These are phyloP conservation scores for Pulicaria dysenterica DNA, from an alignment of 129 eudicot genomes.

Conservation along the genomic window DNA sequence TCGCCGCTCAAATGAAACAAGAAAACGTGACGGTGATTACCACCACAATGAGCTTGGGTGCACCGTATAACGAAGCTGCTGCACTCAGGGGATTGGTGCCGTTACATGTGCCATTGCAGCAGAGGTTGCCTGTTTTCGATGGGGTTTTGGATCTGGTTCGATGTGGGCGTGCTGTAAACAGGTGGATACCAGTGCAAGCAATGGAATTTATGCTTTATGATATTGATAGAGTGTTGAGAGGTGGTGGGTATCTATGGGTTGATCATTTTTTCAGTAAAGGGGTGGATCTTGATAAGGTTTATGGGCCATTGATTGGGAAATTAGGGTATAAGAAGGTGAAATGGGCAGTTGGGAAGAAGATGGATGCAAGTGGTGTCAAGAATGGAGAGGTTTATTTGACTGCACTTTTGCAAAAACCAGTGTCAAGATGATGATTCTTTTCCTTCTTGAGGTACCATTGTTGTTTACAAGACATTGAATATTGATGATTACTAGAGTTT, in stretches of 20 bases:
- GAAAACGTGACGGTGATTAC: slow-evolving; percentile 78
- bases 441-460: slow-evolving; percentile 32
- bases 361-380: slow-evolving; percentile 84
- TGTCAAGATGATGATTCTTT: slow-evolving; percentile 44
- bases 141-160: slow-evolving; percentile 92
- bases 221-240: slow-evolving; percentile 90
- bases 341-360: slow-evolving; percentile 85
- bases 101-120: slow-evolving; percentile 87
- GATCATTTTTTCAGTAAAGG: slow-evolving; percentile 85
- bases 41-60: slow-evolving; percentile 81
- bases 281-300: slow-evolving; percentile 81
- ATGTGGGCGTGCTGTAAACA: slow-evolving; percentile 82
- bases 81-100: slow-evolving; percentile 83
- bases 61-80: slow-evolving; percentile 75
- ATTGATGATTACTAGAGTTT: slow-evolving; percentile 13
- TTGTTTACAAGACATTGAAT: not conserved
- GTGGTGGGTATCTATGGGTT: slow-evolving; percentile 84
- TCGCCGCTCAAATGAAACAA: slow-evolving; percentile 81
- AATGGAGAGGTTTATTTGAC: slow-evolving; percentile 91
- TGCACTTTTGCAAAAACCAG: slow-evolving; percentile 91
- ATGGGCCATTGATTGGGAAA: slow-evolving; percentile 68
- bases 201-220: slow-evolving; percentile 87
- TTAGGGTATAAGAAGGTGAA: slow-evolving; percentile 94
- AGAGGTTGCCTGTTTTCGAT: slow-evolving; percentile 84
- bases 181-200: slow-evolving; percentile 84